Evolutionary conservation across 768 basidiomycete species (phyloP).

Genomic region (Collybiopsis confluens): DNA sequence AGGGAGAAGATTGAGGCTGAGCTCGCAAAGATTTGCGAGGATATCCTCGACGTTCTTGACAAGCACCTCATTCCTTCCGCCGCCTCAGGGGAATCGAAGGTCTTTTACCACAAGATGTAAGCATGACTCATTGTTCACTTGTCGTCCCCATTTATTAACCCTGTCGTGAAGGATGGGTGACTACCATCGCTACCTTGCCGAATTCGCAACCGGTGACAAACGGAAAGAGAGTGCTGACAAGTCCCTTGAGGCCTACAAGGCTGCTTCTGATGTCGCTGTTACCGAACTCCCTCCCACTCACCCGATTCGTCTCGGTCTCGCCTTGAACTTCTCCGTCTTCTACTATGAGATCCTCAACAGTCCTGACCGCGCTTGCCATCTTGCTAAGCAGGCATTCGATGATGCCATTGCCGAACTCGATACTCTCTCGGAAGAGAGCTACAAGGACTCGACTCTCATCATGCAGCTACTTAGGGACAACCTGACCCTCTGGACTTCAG

Average conservation of each 20-base stretch:
- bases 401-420: slow-evolving; percentile 99
- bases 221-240: slow-evolving; percentile 97
- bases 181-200: slow-evolving; percentile 98
- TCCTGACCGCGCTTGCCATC: slow-evolving; percentile 96
- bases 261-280: slow-evolving; percentile 94
- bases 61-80: slow-evolving; percentile 98
- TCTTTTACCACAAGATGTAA: slow-evolving; percentile 99
- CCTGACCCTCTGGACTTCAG: slow-evolving; percentile 96
- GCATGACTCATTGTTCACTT: slow-evolving; percentile 21
- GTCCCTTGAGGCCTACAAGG: slow-evolving; percentile 96
- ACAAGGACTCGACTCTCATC: slow-evolving; percentile 98
- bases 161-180: slow-evolving; percentile 82
- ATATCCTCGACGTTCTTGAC: slow-evolving; percentile 95
- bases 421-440: slow-evolving; percentile 96
- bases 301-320: slow-evolving; percentile 97
- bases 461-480: slow-evolving; percentile 97
- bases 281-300: slow-evolving; percentile 94
- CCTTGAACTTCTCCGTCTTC: slow-evolving; percentile 99
- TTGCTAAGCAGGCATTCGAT: slow-evolving; percentile 98
- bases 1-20: slow-evolving; percentile 97
- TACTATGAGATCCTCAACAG: slow-evolving; percentile 99
- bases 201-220: slow-evolving; percentile 97
- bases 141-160: not conserved
- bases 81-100: slow-evolving; percentile 94
- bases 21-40: slow-evolving; percentile 97